A percentile compares a stretch with the other conserved stretches of the same genome.
Evolutionary conservation across 2,329 filamentous ascomycete genomes (phyloP).

Genomic region (Niveomyces coronatus): DNA sequence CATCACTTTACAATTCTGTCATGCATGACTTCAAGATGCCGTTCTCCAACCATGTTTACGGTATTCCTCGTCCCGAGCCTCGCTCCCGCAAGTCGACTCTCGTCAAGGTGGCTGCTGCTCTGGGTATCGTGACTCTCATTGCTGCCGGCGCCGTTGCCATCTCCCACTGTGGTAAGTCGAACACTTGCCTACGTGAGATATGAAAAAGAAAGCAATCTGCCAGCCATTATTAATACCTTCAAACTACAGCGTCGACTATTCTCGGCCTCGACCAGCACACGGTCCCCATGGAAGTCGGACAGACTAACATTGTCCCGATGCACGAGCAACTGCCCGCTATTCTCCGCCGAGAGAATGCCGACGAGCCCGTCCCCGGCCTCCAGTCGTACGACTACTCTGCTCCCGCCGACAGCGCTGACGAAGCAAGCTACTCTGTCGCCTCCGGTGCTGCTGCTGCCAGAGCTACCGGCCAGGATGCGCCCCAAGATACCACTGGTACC

Average conservation of each 20-base stretch:
- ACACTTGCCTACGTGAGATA: too few species aligned
- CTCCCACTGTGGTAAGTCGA: slow-evolving; percentile 6
- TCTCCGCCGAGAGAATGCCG: slow-evolving; percentile 3
- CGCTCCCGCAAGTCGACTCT: background rate
- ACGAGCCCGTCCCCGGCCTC: slow-evolving; percentile 4
- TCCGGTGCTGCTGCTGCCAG: slow-evolving; percentile 1
- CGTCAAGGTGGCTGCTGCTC: slow-evolving; percentile 1
- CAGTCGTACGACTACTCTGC: slow-evolving; percentile 8
- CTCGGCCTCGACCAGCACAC: too few species aligned
- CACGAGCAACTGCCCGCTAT: slow-evolving; percentile 5
- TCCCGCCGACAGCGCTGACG: background rate
- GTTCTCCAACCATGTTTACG: background rate
- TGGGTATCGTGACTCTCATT: slow-evolving; percentile 4
- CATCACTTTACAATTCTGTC: background rate
- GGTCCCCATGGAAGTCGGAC: background rate
- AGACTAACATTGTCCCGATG: background rate
- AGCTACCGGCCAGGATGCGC: background rate
- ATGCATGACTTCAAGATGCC: slow-evolving; percentile 1
- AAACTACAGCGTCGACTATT: background rate
- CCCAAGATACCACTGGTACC: too few species aligned
- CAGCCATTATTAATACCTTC: background rate
- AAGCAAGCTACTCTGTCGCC: background rate
- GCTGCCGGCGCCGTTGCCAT: background rate
- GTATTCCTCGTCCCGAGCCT: slow-evolving; percentile 2
- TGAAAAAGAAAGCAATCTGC: background rate